Conservation (phyloP, 2,329 filamentous ascomycete genomes). For the Penicillium concentricum region DNA sequence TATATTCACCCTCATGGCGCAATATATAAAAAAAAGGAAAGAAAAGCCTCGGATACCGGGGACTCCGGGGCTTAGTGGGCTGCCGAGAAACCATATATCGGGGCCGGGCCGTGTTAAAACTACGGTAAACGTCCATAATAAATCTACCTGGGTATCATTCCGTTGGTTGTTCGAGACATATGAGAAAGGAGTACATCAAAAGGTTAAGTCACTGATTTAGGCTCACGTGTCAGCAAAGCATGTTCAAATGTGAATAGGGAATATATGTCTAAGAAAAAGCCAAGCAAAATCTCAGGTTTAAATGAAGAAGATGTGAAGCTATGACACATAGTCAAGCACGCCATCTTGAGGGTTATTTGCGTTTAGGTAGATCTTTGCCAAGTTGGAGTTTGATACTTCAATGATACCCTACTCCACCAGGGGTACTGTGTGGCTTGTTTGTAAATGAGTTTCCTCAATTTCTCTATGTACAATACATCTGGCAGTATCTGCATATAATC, state of each 20-base stretch:
- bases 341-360: slow-evolving; percentile 1
- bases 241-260: too few species aligned
- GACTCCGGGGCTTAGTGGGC: background rate
- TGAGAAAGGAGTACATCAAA: too few species aligned
- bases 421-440: too few species aligned
- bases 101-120: background rate
- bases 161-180: too few species aligned
- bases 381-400: too few species aligned
- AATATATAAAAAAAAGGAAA: background rate
- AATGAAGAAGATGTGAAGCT: background rate
- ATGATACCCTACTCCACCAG: too few species aligned
- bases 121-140: background rate
- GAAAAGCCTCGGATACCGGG: background rate
- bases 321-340: slow-evolving; percentile 10
- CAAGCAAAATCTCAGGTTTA: background rate
- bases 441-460: slow-evolving; percentile 13
- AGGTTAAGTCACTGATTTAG: background rate
- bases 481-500: slow-evolving; percentile 18
- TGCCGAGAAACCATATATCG: background rate
- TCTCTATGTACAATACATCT: slow-evolving; percentile 26
- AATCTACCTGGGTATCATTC: too few species aligned
- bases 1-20: background rate
- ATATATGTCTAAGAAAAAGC: background rate
- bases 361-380: background rate
- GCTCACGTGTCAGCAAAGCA: background rate